Percentiles rank a stretch among this genome's conserved stretches.
phyloP scores from a whole-genome alignment of 305 asterid species.

The Striga hermonthica region DNA sequence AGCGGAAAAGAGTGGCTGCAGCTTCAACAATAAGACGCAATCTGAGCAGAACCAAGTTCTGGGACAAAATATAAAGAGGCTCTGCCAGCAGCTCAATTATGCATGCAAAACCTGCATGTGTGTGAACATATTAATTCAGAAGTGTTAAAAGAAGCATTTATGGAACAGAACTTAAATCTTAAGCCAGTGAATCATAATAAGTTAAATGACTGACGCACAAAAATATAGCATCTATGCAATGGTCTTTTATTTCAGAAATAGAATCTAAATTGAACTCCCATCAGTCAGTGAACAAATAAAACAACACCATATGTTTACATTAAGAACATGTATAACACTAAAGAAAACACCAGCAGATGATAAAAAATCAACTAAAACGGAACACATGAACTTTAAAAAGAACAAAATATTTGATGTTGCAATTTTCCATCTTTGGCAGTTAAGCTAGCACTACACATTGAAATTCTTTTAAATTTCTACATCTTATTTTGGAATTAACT shows the following conservation, averaged over 20 bases:
- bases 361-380: background rate
- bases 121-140: conserved; percentile 16
- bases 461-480: no score
- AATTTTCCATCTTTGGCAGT: background rate
- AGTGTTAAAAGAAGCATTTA: conserved; percentile 12
- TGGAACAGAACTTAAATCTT: background rate
- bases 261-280: conserved; percentile 2
- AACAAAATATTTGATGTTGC: conserved; percentile 9
- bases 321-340: background rate
- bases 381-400: background rate
- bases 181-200: conserved; percentile 7
- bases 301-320: background rate
- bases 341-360: background rate
- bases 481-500: conserved; percentile 12
- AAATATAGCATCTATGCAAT: conserved; percentile 3
- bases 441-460: background rate
- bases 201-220: conserved; percentile 3
- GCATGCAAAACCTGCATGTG: no score
- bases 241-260: conserved; percentile 14
- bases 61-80: conserved; percentile 87
- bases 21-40: conserved; percentile 85
- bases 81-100: no score
- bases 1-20: conserved; percentile 74
- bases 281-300: conserved; percentile 3
- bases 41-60: conserved; percentile 73